phyloP scores from a whole-genome alignment of 768 basidiomycete genomes.

The Collybia sordida region DNA sequence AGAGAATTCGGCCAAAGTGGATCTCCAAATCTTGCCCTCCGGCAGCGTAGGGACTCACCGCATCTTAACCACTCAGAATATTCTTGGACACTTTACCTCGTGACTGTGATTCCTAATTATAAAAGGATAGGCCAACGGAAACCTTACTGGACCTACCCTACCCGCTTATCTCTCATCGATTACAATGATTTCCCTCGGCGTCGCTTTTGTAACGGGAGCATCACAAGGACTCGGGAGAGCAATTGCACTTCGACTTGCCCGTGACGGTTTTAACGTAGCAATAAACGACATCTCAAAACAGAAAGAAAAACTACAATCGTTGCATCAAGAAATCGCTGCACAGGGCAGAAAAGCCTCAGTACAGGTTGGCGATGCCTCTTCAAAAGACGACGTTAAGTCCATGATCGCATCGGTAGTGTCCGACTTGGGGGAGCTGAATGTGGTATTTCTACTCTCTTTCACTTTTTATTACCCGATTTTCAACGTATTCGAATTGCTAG shows the following conservation, averaged over 20 bases:
- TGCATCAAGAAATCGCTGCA: constrained; percentile 10
- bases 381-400: constrained; percentile 31
- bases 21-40: too few species aligned
- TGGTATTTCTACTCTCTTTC: constrained; percentile 18
- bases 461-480: background rate
- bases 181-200: constrained; percentile 6
- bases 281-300: constrained; percentile 30
- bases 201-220: constrained; percentile 20
- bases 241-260: constrained; percentile 39
- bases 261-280: constrained; percentile 39
- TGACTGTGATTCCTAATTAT: too few species aligned
- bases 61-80: too few species aligned
- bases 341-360: constrained; percentile 10
- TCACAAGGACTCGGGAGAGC: constrained; percentile 42
- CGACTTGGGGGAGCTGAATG: constrained; percentile 25
- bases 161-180: too few species aligned
- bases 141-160: too few species aligned
- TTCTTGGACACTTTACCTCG: too few species aligned
- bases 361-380: constrained; percentile 28
- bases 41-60: too few species aligned
- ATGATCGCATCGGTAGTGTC: constrained; percentile 24
- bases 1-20: too few species aligned
- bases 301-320: constrained; percentile 8
- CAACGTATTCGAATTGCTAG: constrained; percentile 10
- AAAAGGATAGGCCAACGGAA: too few species aligned